Evolutionary conservation across 768 basidiomycete species (phyloP), one percentile per base, ranked within the genome.

Genomic region (Rhodotorula sphaerocarpa): DNA sequence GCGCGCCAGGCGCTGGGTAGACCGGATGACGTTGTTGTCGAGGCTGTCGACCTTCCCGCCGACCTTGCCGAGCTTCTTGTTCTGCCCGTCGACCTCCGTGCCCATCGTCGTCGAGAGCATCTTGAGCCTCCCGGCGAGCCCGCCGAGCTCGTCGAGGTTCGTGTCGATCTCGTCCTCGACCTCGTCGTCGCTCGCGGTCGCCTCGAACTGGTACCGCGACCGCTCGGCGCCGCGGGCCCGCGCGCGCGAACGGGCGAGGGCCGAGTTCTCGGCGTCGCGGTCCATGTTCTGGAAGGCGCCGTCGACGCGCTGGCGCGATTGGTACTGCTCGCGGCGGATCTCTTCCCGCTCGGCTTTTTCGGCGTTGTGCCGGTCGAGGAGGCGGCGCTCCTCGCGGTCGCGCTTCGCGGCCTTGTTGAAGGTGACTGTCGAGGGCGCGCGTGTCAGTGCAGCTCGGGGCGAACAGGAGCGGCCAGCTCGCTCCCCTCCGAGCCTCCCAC

Each of bases 341-440:
- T 85, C 85, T 78, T 92, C 89, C 52, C 90, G 83, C 70, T 90
- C 87, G 11, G 79, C 75, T 30, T 86, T 83, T 71, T 96, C 91
- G 30, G 90, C 87, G 14, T 90, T 86, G 72, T 92, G 92, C 20
- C 90, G 89, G 52, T 83, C 77, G 75, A 84, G 82, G 28, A 95
- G 78, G 73, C 90, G 88, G 34, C 83, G 82, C 72, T 95, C 90
- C 70, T 90, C 84, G 20, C 87, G 88, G 7, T 83, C 82, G 52
- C 90, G 87, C 76, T 96, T 97, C 23, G 80, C 81, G 42, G 90
- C 86, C 76, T 95, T 99, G 79, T 96, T 93, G 76, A 87, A 93
- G 0, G 86, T 85, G 69, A 95, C 66, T 67, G 36, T 18, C 42
- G 14, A 9, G 14, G 25, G 23, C 20, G 25, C 16, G 9, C 7